These are phyloP conservation scores for Astragalus glycyphyllos DNA, from an alignment of 306 rosid species.

Conservation along the genomic window DNA sequence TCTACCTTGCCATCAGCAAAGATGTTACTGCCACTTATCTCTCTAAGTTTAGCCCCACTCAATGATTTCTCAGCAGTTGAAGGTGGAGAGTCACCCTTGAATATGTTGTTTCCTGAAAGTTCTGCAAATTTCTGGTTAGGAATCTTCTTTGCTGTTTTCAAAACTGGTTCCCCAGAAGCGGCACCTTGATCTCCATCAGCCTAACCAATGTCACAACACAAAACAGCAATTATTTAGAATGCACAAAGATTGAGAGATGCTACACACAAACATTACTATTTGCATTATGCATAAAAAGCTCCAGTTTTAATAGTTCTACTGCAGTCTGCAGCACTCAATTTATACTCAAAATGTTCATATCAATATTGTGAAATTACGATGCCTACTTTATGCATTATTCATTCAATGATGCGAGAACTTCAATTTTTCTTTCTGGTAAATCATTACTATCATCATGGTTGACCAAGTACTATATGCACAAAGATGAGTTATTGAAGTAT, in stretches of 20 bases:
- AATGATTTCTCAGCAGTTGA: slow-evolving; percentile 79
- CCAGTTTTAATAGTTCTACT: background rate
- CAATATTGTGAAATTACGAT: slow-evolving; percentile 19
- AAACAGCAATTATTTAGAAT: slow-evolving; percentile 11
- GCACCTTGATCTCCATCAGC: slow-evolving; percentile 56
- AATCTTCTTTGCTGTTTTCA: slow-evolving; percentile 89
- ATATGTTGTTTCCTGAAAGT: slow-evolving; percentile 88
- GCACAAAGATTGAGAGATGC: background rate
- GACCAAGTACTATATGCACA: slow-evolving; percentile 2
- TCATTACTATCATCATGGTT: slow-evolving; percentile 12
- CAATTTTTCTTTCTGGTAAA: background rate
- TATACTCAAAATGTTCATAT: background rate
- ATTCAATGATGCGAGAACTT: slow-evolving; percentile 23
- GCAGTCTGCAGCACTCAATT: background rate
- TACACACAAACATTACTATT: slow-evolving; percentile 13
- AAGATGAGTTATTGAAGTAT: background rate
- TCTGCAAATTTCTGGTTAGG: slow-evolving; percentile 72
- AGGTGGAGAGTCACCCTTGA: slow-evolving; percentile 77
- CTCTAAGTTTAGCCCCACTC: slow-evolving; percentile 84
- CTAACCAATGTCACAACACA: slow-evolving; percentile 47
- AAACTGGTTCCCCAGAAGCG: slow-evolving; percentile 53
- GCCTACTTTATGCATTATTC: background rate
- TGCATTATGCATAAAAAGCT: slow-evolving; percentile 26
- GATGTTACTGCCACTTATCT: slow-evolving; percentile 92
- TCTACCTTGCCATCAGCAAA: slow-evolving; percentile 96